A percentile compares a stretch with the other conserved stretches of the same genome.
These are phyloP conservation scores for Neurospora sp. DNA, from an alignment of 495 filamentous ascomycete genomes.

Conservation along the genomic window DNA sequence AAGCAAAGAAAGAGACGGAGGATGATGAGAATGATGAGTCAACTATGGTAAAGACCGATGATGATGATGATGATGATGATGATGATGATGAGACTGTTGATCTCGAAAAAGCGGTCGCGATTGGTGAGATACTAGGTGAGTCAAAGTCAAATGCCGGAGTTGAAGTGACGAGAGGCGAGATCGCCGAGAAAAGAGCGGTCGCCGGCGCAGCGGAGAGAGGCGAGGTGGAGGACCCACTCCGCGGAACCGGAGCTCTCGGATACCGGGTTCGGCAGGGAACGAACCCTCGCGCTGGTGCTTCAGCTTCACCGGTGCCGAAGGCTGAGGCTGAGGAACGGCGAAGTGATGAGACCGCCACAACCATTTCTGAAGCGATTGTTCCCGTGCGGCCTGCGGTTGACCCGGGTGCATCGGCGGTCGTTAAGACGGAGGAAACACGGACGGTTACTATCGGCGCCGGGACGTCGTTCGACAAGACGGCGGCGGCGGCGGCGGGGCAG, in stretches of 20 bases:
- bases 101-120: background rate
- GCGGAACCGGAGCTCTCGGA: background rate
- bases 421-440: background rate
- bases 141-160: background rate
- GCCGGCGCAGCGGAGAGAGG: background rate
- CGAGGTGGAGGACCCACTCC: background rate
- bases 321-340: background rate
- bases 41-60: background rate
- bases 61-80: background rate
- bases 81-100: background rate
- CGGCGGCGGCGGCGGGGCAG: background rate
- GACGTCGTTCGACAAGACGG: background rate
- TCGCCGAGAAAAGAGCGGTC: background rate
- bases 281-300: background rate
- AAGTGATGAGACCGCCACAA: background rate
- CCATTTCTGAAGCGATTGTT: background rate
- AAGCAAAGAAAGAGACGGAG: constrained; percentile 2
- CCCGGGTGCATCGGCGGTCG: background rate
- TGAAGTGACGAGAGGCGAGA: background rate
- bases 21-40: background rate
- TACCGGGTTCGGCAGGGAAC: background rate
- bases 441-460: background rate
- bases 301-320: background rate
- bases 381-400: background rate
- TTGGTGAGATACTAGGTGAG: background rate